Evolutionary conservation across 2,329 filamentous ascomycete genomes (phyloP).

Genomic region (Alternaria ventricosa): DNA sequence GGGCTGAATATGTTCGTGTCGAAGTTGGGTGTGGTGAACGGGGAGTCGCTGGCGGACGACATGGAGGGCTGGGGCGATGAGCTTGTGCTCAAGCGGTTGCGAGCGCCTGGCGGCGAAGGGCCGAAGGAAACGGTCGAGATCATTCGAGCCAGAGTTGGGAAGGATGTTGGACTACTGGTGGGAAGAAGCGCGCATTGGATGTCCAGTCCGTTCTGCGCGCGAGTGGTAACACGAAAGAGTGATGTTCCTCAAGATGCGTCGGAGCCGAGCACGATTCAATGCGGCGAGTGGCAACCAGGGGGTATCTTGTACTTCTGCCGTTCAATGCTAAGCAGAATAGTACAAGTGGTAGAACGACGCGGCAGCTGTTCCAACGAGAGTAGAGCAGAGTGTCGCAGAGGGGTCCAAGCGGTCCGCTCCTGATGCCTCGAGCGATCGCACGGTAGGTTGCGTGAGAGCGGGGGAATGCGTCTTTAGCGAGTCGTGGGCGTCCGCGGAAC

Average conservation of each 20-base stretch:
- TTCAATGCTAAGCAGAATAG: constrained; percentile 12
- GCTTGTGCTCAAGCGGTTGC: constrained; percentile 48
- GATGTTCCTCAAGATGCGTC: constrained; percentile 1
- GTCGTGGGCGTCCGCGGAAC: constrained; percentile 33
- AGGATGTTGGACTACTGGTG: constrained; percentile 24
- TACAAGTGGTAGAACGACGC: constrained; percentile 15
- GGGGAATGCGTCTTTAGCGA: constrained; percentile 45
- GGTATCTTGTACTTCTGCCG: constrained; percentile 9
- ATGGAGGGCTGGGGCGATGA: constrained; percentile 50
- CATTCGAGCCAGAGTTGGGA: constrained; percentile 38
- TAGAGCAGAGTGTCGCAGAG: constrained; percentile 22
- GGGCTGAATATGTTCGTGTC: constrained; percentile 31
- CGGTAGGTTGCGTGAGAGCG: constrained; percentile 40
- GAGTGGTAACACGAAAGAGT: constrained; percentile 8
- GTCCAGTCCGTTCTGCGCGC: constrained; percentile 13
- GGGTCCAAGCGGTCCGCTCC: constrained; percentile 32
- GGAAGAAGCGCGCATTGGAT: constrained; percentile 35
- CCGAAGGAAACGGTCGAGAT: constrained; percentile 45
- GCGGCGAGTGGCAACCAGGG: constrained; percentile 18
- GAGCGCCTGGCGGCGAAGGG: constrained; percentile 41
- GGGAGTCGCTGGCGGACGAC: constrained; percentile 50
- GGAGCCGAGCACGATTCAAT: constrained; percentile 6
- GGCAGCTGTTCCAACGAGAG: constrained; percentile 12
- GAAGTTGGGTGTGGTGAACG: constrained; percentile 46
- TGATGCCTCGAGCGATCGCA: constrained; percentile 41